These are phyloP conservation scores for Dictyostelium intermedium DNA, from an alignment of 78 protist genomes.

Conservation along the genomic window DNA sequence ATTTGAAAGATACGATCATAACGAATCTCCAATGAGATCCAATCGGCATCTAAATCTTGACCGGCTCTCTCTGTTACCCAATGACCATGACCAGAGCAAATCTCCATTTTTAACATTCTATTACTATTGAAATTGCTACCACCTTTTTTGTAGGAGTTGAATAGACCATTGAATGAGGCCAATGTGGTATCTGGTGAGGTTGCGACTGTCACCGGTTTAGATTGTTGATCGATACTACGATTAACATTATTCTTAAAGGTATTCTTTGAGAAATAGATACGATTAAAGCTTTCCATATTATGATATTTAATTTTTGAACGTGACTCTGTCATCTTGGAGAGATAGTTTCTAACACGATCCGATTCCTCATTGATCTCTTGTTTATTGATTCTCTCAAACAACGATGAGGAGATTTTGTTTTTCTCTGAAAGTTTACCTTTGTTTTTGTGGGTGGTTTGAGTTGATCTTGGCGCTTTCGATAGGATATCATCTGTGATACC, in stretches of 20 bases:
- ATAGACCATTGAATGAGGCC: neutral
- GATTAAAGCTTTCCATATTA: conserved; percentile 18
- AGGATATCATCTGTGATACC: conserved; percentile 47
- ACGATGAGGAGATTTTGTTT: conserved; percentile 54
- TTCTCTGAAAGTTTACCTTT: conserved; percentile 55
- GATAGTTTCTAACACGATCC: conserved; percentile 31
- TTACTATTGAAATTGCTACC: neutral
- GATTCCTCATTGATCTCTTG: conserved; percentile 72
- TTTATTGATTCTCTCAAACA: conserved; percentile 56
- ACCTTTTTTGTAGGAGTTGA: neutral
- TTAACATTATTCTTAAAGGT: neutral
- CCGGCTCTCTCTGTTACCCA: conserved; percentile 81
- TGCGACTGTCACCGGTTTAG: neutral
- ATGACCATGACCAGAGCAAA: conserved; percentile 87
- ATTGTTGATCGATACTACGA: neutral
- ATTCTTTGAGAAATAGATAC: conserved; percentile 19
- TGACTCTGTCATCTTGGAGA: neutral
- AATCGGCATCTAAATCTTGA: conserved; percentile 65
- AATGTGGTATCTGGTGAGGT: neutral
- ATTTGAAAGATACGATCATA: conserved; percentile 84
- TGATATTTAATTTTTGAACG: neutral
- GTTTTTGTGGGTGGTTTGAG: conserved; percentile 9
- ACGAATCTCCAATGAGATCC: conserved; percentile 84
- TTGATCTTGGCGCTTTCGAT: conserved; percentile 34
- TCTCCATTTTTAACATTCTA: conserved; percentile 37